Evolutionary conservation across 2,329 filamentous ascomycete genomes (phyloP).

Genomic region (Claviceps citrina): DNA sequence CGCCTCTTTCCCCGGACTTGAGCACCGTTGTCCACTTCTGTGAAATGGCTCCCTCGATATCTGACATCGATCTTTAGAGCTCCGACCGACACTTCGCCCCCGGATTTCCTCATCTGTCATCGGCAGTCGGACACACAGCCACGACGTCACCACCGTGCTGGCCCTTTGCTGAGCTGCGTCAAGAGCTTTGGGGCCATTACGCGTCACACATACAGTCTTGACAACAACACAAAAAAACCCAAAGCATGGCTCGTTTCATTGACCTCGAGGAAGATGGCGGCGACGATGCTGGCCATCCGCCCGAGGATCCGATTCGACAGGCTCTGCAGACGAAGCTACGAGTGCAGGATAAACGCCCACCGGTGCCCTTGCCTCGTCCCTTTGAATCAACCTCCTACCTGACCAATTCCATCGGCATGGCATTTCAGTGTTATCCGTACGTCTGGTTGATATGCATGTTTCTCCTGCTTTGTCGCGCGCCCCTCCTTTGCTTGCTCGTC

Average conservation of each 20-base stretch:
- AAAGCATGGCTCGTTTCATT: slow-evolving; percentile 12
- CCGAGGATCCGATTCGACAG: slow-evolving; percentile 4
- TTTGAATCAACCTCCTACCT: not conserved
- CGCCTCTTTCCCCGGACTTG: not conserved
- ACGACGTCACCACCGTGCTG: not conserved
- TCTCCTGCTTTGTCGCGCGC: slow-evolving; percentile 4
- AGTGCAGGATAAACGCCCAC: not conserved
- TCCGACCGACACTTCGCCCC: not conserved
- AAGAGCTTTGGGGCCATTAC: not conserved
- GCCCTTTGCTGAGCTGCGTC: not conserved
- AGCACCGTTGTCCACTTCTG: not conserved
- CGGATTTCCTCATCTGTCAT: not conserved
- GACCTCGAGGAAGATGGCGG: slow-evolving; percentile 10
- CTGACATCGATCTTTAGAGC: not conserved
- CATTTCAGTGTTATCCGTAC: slow-evolving; percentile 24
- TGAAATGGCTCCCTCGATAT: slow-evolving; percentile 6
- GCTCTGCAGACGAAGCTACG: slow-evolving; percentile 2
- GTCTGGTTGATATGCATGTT: not conserved
- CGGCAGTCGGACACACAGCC: not conserved
- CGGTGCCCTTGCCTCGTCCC: not conserved
- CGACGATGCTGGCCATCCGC: slow-evolving; percentile 4
- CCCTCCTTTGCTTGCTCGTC: not conserved
- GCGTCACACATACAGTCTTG: not conserved
- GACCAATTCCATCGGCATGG: slow-evolving; percentile 13
- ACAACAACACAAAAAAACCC: no score